Conservation (phyloP, 306 rosid species). For the Chamaecrista fasciculata region DNA sequence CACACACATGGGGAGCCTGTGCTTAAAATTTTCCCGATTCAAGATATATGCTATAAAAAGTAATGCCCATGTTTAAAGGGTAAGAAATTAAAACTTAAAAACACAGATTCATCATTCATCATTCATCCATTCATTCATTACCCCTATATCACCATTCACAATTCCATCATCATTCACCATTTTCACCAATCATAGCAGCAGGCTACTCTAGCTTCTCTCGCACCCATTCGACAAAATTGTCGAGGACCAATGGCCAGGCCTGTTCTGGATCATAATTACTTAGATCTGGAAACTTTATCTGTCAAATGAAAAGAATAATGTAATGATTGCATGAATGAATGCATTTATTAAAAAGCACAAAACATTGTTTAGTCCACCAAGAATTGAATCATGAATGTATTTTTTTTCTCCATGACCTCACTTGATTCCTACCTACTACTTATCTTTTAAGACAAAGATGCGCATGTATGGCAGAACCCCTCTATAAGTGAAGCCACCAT, state of each 20-base stretch:
- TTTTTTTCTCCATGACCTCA: background rate
- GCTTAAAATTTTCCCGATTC: background rate
- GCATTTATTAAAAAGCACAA: slow-evolving; percentile 3
- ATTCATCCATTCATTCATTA: slow-evolving; percentile 6
- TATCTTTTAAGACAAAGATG: background rate
- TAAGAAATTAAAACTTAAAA: too few relatives aligned
- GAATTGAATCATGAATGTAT: too few relatives aligned
- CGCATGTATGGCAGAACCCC: background rate
- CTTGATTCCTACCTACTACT: background rate
- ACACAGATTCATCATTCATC: too few relatives aligned
- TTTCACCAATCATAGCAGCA: slow-evolving; percentile 35
- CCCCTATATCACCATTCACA: too few relatives aligned
- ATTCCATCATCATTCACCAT: too few relatives aligned
- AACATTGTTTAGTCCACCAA: background rate
- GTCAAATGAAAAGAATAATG: slow-evolving; percentile 13
- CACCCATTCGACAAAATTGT: slow-evolving; percentile 91
- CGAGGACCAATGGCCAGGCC: slow-evolving; percentile 97
- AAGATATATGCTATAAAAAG: background rate
- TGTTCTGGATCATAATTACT: slow-evolving; percentile 73
- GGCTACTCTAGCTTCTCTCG: slow-evolving; percentile 52
- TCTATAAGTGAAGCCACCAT: background rate
- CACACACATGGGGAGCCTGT: background rate
- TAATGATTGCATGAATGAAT: background rate
- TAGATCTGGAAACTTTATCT: slow-evolving; percentile 84
- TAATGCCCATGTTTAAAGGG: slow-evolving; percentile 10